phyloP scores from a whole-genome alignment of 805 yeast species.

The Lipomyces sp. region DNA sequence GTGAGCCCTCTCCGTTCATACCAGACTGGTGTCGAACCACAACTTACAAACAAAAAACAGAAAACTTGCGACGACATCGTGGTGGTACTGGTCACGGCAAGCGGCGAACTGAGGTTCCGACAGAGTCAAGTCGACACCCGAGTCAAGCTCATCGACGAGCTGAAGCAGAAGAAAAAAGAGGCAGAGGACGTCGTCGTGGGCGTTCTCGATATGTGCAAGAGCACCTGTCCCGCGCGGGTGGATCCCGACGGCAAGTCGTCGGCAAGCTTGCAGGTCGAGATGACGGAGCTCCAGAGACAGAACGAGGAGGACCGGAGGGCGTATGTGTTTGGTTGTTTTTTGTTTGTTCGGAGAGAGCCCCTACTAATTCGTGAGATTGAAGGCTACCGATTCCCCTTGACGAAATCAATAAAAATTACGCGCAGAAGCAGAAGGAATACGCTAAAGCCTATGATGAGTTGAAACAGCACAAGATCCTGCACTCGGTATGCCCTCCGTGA shows the following conservation, averaged over 20 bases:
- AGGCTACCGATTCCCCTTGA: no score
- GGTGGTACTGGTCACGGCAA: no score
- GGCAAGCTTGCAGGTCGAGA: background rate
- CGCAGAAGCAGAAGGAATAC: constrained; percentile 9
- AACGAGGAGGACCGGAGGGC: no score
- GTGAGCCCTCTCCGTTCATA: no score
- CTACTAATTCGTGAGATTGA: no score
- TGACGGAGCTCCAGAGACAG: background rate
- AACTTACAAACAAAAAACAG: no score
- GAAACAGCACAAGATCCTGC: constrained; percentile 3
- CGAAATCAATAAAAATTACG: constrained; percentile 20
- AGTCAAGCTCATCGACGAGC: background rate
- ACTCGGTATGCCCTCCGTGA: no score
- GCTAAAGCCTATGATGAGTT: constrained; percentile 19
- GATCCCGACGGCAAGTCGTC: constrained; percentile 1
- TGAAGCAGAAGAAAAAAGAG: constrained; percentile 2
- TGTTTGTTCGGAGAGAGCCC: no score
- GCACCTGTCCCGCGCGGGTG: no score
- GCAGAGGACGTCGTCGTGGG: constrained; percentile 11
- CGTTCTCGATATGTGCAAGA: constrained; percentile 1
- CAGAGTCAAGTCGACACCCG: background rate
- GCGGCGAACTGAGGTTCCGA: background rate
- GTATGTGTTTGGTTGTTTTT: no score
- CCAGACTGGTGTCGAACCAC: no score
- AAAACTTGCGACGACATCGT: no score